These are phyloP conservation scores for Hibiscus tridactylites DNA, from an alignment of 345 rosid genomes.

Conservation along the genomic window DNA sequence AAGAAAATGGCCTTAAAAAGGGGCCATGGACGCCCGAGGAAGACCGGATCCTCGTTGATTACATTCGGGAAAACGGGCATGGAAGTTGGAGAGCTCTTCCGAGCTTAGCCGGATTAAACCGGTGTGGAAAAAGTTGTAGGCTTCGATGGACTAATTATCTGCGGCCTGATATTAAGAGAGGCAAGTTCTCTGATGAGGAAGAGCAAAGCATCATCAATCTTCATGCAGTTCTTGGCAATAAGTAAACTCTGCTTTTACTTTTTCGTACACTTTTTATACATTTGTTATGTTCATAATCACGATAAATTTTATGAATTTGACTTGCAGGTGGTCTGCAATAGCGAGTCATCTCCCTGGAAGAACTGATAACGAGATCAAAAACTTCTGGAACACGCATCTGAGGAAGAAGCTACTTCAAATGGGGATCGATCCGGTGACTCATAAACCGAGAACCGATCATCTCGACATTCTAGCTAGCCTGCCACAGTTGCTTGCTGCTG, in stretches of 20 bases:
- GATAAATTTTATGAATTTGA: neutral
- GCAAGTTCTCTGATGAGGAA: conserved; percentile 64
- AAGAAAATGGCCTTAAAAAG: conserved; percentile 50
- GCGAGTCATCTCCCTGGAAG: conserved; percentile 66
- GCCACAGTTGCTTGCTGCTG: conserved; percentile 49
- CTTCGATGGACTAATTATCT: conserved; percentile 76
- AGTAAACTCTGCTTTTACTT: conserved; percentile 24
- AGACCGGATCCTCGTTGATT: conserved; percentile 42
- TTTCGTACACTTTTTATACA: too few relatives aligned
- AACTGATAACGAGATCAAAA: conserved; percentile 74
- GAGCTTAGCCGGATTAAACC: conserved; percentile 58
- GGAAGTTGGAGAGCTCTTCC: conserved; percentile 84
- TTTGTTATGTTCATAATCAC: too few relatives aligned
- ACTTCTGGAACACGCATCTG: conserved; percentile 75
- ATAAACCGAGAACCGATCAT: conserved; percentile 61
- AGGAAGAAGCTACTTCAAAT: conserved; percentile 71
- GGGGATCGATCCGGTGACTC: conserved; percentile 82
- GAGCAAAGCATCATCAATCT: conserved; percentile 61
- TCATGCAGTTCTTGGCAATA: conserved; percentile 68
- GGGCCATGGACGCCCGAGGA: conserved; percentile 84
- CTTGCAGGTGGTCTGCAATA: conserved; percentile 69
- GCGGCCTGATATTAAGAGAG: conserved; percentile 73
- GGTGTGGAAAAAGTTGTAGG: conserved; percentile 83
- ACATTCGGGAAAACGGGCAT: conserved; percentile 49
- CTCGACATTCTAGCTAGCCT: conserved; percentile 34